phyloP scores from a whole-genome alignment of 371 early-diverging fungal genomes.

The Apophysomyces variabilis region DNA sequence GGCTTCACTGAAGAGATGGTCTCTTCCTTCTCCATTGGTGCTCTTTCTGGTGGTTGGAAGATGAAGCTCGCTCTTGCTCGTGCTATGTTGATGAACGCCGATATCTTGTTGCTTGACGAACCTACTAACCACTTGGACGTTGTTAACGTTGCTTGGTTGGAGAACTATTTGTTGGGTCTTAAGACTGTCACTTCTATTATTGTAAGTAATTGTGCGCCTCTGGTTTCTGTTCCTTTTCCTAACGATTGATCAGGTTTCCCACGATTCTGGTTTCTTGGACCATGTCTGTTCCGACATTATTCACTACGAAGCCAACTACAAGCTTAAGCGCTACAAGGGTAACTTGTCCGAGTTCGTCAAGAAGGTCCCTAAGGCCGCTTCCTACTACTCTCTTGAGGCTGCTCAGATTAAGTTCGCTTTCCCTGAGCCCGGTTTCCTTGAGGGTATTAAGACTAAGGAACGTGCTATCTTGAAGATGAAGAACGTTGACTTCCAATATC shows the following conservation, averaged over 20 bases:
- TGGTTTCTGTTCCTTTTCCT: background rate
- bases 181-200: constrained; percentile 79
- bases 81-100: constrained; percentile 83
- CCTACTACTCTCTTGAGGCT: constrained; percentile 70
- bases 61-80: constrained; percentile 87
- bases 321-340: constrained; percentile 82
- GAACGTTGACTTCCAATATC: constrained; percentile 72
- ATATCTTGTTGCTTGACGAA: constrained; percentile 88
- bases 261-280: constrained; percentile 89
- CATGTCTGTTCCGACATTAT: constrained; percentile 82
- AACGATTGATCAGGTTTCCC: constrained; percentile 56
- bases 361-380: constrained; percentile 76
- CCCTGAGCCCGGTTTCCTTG: constrained; percentile 74
- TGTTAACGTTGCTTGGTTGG: constrained; percentile 81
- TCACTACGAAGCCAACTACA: constrained; percentile 72
- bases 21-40: constrained; percentile 63
- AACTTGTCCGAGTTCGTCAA: constrained; percentile 85
- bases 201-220: constrained; percentile 23
- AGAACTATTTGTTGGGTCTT: constrained; percentile 73
- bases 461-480: constrained; percentile 71
- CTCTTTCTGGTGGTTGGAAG: constrained; percentile 90
- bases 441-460: constrained; percentile 77
- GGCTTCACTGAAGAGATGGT: constrained; percentile 75
- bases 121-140: constrained; percentile 93
- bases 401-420: constrained; percentile 61